Evolutionary conservation across 2,329 filamentous ascomycete species (phyloP).

Genomic region (Beauveria sp.): DNA sequence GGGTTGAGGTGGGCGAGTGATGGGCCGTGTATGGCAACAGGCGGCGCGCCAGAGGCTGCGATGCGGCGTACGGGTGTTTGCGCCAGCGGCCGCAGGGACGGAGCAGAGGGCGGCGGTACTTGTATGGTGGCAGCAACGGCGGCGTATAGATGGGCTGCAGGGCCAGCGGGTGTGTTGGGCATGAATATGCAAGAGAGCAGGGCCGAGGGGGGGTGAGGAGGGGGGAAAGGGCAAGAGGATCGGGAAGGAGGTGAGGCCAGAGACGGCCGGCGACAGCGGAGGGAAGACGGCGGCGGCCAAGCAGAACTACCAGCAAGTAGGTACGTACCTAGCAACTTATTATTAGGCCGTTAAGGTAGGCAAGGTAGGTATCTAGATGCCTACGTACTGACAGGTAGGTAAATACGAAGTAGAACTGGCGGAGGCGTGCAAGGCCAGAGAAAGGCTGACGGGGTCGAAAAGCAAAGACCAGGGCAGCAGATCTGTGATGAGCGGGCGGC

Average conservation of each 20-base stretch:
- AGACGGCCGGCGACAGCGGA: background rate
- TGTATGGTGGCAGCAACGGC: background rate
- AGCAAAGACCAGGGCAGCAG: conserved; percentile 8
- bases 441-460: conserved; percentile 3
- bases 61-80: conserved; percentile 10
- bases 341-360: too few relatives aligned
- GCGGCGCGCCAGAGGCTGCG: conserved; percentile 5
- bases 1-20: conserved; percentile 3
- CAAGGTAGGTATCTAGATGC: too few relatives aligned
- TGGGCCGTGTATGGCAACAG: background rate
- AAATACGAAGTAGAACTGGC: background rate
- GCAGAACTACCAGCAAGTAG: background rate
- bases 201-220: background rate
- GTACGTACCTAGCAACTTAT: background rate
- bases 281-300: background rate
- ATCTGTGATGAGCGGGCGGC: conserved; percentile 3
- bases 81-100: conserved; percentile 6
- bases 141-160: conserved; percentile 2
- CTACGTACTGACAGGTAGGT: too few relatives aligned
- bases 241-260: background rate
- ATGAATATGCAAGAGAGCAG: conserved; percentile 8
- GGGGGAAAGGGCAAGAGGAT: background rate
- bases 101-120: conserved; percentile 3
- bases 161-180: conserved; percentile 8
- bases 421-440: background rate